Base-by-base conservation (phyloP, 2,329 filamentous ascomycete genomes). In the Dactylonectria macrodidyma region DNA sequence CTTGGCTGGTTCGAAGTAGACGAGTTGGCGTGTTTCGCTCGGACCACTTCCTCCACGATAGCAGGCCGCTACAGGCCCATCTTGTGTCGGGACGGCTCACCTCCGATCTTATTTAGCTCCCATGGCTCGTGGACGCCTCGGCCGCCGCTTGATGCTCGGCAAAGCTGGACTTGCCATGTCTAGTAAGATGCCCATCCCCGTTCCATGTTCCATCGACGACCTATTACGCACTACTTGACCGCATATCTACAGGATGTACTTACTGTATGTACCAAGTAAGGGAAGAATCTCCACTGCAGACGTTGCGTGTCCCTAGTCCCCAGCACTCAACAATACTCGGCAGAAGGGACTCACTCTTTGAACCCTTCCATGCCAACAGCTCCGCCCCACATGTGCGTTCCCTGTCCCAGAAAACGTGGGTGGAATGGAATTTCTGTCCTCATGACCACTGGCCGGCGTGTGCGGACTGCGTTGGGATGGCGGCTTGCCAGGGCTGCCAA, bases 51-150 rank as follows among this genome's bases (percentile, higher is more conserved):
- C 19, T 33, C 51, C 19, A 34, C 2, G 22, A 34, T 52, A 26
- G 52, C 52, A 60, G 12, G 47, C 8, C 41, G 44, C 8, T 24
- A 14, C 54, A 34, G 61, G 47, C 48, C 46, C 24, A 54, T 54
- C 56, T 34, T 56, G 8, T 33, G 50, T 52, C 65, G 65, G 65
- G 56, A 67, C 61, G 65, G 61, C 61, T 65, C 59, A 63, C 55
- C 22, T 55, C 65, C 59, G 65, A 67, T 67, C 65, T 67, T 59
- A 30, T 46, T 67, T 67, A 67, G 65, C 65, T 61, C 55, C 60
- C 65, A 55, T 57, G 33, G 22, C 16, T 47, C 14, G 19, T 41
- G 55, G 54, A 48, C 52, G 47, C 59, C 54, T 36, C 38, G 64
- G 46, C 64, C 52, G 51, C 51, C 63, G 57, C 64, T 58, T 59